Evolutionary conservation across 768 basidiomycete genomes (phyloP), one percentile per base, ranked within the genome.

Genomic region (Leucosporidium yakuticum): DNA sequence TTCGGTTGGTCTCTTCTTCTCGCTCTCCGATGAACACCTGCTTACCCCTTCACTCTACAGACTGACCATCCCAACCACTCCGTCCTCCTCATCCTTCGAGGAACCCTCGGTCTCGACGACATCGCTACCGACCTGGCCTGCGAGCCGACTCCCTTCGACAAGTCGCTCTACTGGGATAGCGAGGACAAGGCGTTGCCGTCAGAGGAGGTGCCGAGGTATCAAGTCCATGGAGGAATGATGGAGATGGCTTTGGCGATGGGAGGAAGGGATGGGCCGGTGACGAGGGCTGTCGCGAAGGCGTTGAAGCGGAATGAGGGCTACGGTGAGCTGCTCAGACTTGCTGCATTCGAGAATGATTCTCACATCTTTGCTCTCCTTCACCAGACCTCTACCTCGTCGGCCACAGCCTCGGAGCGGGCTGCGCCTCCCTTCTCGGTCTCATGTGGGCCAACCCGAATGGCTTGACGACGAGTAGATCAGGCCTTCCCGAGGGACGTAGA

Each of bases 91-190:
- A 11, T 25, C 4, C 47, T 60, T 20, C 60, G 60, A 25, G 60
- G 60, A 12, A 60, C 60, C 19, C 47, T 60, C n/a, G 48, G 47
- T 47, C 31, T 60, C 47, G 60, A 50, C 60, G 60, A 60, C 60
- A 29, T 60, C 11, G 60, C 60, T 9, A 50, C 48, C 60, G 60
- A 60, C 47, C 47, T 60, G 4, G 48, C 60, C 47, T 60, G 60
- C 60, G 47, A 60, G 20, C n/a, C 47, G 17, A n/a, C 48, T 4
- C 27, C 25, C 2, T 48, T 60, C 27, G 47, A 60, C 57, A 23
- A 20, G 32, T n/a, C 34, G 23, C 31, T 34, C 21, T 58, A 34
- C 34, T 58, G 60, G 60, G 48, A 50, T 23, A n/a, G 57, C 34
- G 57, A 58, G 2, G 19, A 21, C 0, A 5, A 31, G 17, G 12